A percentile compares a stretch with the other conserved stretches of the same genome.
phyloP scores from a whole-genome alignment of 2,329 filamentous ascomycete genomes.

The Tetracladium maxilliforme region DNA sequence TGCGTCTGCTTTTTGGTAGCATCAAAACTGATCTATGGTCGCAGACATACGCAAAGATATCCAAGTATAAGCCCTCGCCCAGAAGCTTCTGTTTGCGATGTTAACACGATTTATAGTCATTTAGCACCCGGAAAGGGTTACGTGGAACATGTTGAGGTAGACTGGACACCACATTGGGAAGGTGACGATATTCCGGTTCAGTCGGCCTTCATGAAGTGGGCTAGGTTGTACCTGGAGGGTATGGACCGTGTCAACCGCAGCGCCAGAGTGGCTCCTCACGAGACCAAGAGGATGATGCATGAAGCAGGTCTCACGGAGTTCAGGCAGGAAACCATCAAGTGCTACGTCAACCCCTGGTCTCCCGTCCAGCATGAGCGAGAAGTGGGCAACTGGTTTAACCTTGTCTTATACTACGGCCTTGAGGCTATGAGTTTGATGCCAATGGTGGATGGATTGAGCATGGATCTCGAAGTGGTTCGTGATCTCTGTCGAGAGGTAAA shows the following conservation, averaged over 20 bases:
- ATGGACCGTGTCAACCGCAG: conserved; percentile 37
- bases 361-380: conserved; percentile 47
- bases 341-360: conserved; percentile 66
- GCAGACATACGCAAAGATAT: conserved; percentile 56
- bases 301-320: conserved; percentile 70
- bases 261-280: no score
- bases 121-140: conserved; percentile 60
- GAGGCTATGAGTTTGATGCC: conserved; percentile 61
- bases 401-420: conserved; percentile 59
- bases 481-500: conserved; percentile 48
- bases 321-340: conserved; percentile 48
- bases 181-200: conserved; percentile 42
- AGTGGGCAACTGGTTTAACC: conserved; percentile 71
- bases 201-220: conserved; percentile 54
- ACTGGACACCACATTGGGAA: conserved; percentile 62
- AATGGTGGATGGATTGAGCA: conserved; percentile 49
- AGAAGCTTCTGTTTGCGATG: conserved; percentile 1
- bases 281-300: conserved; percentile 44
- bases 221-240: conserved; percentile 48
- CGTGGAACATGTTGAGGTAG: conserved; percentile 82
- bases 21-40: conserved; percentile 68
- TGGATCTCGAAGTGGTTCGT: conserved; percentile 45
- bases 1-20: conserved; percentile 66
- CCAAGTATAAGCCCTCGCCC: conserved; percentile 33
- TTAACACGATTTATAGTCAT: conserved; percentile 35